Evolutionary conservation across 2,329 filamentous ascomycete genomes (phyloP).

Genomic region (Calonectria ilicicola): DNA sequence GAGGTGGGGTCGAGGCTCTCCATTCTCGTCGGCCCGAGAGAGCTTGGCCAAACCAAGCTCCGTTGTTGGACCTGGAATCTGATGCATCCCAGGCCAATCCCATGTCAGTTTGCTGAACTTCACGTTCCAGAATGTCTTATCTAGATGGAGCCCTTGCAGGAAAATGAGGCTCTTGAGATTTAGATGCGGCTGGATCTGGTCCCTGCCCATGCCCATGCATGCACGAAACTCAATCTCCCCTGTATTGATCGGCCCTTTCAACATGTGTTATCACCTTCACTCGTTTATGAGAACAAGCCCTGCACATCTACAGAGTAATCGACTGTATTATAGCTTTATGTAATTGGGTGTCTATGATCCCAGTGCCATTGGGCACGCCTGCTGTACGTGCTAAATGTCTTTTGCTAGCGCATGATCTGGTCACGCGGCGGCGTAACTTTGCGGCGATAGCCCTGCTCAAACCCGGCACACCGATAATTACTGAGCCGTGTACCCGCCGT

Average conservation of each 20-base stretch:
- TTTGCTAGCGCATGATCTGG: background rate
- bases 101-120: background rate
- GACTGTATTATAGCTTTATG: background rate
- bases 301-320: background rate
- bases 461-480: slow-evolving; percentile 11
- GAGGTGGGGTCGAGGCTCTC: background rate
- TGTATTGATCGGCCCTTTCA: background rate
- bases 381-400: background rate
- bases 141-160: background rate
- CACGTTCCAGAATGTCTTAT: background rate
- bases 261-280: no score
- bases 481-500: slow-evolving; percentile 53
- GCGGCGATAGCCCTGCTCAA: background rate
- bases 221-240: background rate
- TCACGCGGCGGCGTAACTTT: background rate
- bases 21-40: background rate
- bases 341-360: background rate
- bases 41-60: background rate
- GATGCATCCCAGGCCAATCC: background rate
- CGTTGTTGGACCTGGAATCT: background rate
- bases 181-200: background rate
- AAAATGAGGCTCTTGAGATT: background rate
- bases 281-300: no score
- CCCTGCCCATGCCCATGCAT: background rate
- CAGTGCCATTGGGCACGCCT: background rate